These are phyloP conservation scores for Colletotrichum phormii DNA, from an alignment of 2,329 filamentous ascomycete genomes.

Conservation along the genomic window DNA sequence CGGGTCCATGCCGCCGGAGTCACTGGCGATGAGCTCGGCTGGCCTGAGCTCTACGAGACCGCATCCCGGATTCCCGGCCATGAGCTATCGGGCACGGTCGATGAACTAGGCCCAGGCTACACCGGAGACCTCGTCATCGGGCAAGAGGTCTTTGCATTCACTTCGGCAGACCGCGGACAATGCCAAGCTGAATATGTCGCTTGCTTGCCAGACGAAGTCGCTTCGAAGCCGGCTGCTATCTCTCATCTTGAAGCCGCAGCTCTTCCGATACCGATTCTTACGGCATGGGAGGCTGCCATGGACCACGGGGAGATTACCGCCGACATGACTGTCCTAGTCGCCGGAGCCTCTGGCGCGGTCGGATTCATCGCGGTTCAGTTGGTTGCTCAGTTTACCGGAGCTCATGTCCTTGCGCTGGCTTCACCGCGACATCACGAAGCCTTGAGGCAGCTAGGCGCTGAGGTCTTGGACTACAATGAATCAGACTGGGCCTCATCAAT, in stretches of 20 bases:
- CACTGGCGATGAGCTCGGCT: conserved; percentile 48
- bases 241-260: conserved; percentile 44
- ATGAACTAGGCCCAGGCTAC: conserved; percentile 41
- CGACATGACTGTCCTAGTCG: conserved; percentile 42
- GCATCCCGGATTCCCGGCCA: conserved; percentile 47
- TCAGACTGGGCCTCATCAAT: conserved; percentile 40
- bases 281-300: conserved; percentile 39
- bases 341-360: conserved; percentile 47
- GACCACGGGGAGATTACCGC: neutral
- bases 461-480: conserved; percentile 43
- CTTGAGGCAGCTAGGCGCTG: conserved; percentile 40
- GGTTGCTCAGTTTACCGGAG: conserved; percentile 36
- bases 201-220: conserved; percentile 35
- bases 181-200: conserved; percentile 46
- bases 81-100: conserved; percentile 49
- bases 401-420: conserved; percentile 45
- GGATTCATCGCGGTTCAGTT: conserved; percentile 46
- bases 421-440: conserved; percentile 36
- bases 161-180: conserved; percentile 37
- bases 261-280: conserved; percentile 46
- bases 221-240: conserved; percentile 39
- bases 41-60: conserved; percentile 47
- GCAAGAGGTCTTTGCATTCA: conserved; percentile 45
- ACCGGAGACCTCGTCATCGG: conserved; percentile 34
- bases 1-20: conserved; percentile 47